Base-by-base conservation (phyloP, 495 filamentous ascomycete species). In the Hypoxylon cercidicola region DNA sequence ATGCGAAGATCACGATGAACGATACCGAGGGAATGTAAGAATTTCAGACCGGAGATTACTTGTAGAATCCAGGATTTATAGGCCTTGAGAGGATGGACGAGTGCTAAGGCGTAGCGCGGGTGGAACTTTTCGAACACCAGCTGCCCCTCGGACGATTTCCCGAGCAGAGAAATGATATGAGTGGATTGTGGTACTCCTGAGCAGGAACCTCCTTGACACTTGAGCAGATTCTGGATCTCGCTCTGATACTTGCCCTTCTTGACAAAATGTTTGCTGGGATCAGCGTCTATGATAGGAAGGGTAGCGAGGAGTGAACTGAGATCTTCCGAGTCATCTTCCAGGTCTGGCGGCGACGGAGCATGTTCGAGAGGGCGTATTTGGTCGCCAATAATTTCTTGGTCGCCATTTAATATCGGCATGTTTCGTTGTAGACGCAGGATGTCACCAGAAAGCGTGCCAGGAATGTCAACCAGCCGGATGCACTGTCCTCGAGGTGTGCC, bases 171-270 rank as follows among this genome's bases (percentile, higher is more conserved):
- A 25, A 73, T 44, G 6, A 73, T 28, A 32, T 72, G 60, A 0
- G 53, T 51, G 30, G 71, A 73, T 0, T 39, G 9, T 10, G 51
- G 49, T 11, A 39, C 13, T 12, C 71, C 68, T n/a, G 72, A 71
- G 30, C 62, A 65, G n/a, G 65, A 55, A 28, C 70, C 73, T 10
- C 70, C 61, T 28, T 76, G 70, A 51, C 67, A 73, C 15, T 28
- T 50, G 5, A 76, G 23, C 32, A 76, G 65, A 32, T 73, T 76
- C 13, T 53, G 23, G 23, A 75, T 72, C 51, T 76, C 72, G 45
- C 61, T 70, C 30, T 51, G 34, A 49, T 76, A 76, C 62, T 73
- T 73, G 15, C 62, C 47, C 50, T 69, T 69, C 49, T 76, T 76
- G 41, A 64, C 44, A 52, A 75, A 76, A 44, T 76, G 70, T 37